Percentiles rank a stretch among this genome's conserved stretches.
phyloP scores from a whole-genome alignment of 192 early-diverging fungal genomes.

The Diversispora epigaea region DNA sequence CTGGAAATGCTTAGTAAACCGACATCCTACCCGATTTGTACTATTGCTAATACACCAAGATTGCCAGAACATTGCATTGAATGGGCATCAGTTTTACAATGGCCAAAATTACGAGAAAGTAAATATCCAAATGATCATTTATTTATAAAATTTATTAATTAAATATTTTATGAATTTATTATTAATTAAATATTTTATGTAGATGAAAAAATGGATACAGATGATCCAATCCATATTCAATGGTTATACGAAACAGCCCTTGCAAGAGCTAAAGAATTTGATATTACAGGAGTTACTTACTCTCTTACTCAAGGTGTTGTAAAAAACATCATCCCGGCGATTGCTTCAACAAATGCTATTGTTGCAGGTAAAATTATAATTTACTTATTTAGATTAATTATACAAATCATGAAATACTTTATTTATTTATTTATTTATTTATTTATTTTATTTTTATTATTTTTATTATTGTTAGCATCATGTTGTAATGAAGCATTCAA shows the following conservation, averaged over 20 bases:
- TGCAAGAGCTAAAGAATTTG: conserved; percentile 73
- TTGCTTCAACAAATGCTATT: conserved; percentile 87
- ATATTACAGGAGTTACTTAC: conserved; percentile 86
- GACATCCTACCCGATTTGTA: conserved; percentile 92
- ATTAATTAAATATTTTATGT: not conserved
- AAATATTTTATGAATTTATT: not conserved
- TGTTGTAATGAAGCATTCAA: conserved; percentile 97
- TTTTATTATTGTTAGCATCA: conserved; percentile 60
- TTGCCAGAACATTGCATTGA: conserved; percentile 98
- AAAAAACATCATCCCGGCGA: conserved; percentile 98
- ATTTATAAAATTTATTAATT: not conserved
- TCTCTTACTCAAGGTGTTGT: conserved; percentile 94
- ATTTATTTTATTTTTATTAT: no score
- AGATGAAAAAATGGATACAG: conserved; percentile 72
- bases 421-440: conserved; percentile 16
- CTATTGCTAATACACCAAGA: conserved; percentile 97
- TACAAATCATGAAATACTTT: conserved; percentile 11
- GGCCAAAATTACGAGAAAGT: conserved; percentile 75
- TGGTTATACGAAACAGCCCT: conserved; percentile 72
- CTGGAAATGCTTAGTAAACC: conserved; percentile 90
- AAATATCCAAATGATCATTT: not conserved
- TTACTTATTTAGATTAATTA: not conserved
- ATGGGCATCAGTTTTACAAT: conserved; percentile 92
- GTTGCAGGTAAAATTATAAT: conserved; percentile 52
- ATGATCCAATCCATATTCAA: conserved; percentile 73